Evolutionary conservation across 2,329 filamentous ascomycete genomes (phyloP), one percentile per base, ranked within the genome.

Genomic region (Rhynchosporium graminicola): DNA sequence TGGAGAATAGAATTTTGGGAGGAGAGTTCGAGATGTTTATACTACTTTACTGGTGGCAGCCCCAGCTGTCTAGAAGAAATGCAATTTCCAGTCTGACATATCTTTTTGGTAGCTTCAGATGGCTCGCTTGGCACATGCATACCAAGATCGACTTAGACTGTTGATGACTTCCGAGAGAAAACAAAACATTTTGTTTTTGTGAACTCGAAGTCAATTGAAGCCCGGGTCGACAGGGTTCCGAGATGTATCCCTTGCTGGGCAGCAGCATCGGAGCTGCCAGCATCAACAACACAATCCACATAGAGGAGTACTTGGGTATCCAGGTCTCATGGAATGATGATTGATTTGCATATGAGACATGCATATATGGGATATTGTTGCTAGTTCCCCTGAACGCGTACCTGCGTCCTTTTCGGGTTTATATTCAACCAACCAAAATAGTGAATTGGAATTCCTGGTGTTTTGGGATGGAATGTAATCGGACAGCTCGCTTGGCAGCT

Each of bases 51-150:
- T 33, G 50, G 15, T 54, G 31, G 13, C n/a, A 12, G 50, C 36
- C 50, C 50, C 50, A n/a, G 15, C 3, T 54, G 50, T 40, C 50
- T 54, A 54, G n/a, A 20, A 28, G 50, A 10, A 36, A 54, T 54
- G 50, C 50, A 54, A 54, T 54, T 54, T 54, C 50, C 20, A 33
- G 15, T 20, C 40, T 33, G 36, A 20, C 50, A 40, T 54, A 40
- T 28, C 33, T 40, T 26, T 33, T 40, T 38, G 31, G 50, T 54
- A 40, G 50, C 50, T 54, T 54, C 50, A 54, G 33, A 28, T 52
- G n/a, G 36, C 7, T 40, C 15, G 29, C 50, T 54, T 54, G 50
- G 50, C 50, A 28, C 20, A 12, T 8, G 36, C 26, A 33, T 33
- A 54, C 50, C 50, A 54, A 54, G 33, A 40, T 6, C 10, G n/a